Percentiles rank a stretch among this genome's conserved stretches.
Evolutionary conservation across 495 filamentous ascomycete genomes (phyloP).

Genomic region (Daldinia loculata): DNA sequence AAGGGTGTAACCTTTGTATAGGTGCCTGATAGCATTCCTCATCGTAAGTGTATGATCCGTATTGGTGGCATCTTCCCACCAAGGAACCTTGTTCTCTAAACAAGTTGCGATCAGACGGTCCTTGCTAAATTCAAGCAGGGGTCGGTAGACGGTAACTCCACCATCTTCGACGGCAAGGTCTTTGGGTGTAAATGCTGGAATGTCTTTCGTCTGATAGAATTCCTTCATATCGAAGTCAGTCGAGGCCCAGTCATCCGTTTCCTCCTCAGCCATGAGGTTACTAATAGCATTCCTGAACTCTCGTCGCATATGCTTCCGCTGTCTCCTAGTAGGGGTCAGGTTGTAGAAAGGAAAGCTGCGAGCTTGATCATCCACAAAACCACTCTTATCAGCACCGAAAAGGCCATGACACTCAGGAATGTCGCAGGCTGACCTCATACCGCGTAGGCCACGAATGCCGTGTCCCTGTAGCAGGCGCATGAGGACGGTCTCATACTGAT

Average conservation of each 20-base stretch:
- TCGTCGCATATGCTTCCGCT: constrained; percentile 31
- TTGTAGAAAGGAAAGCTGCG: constrained; percentile 41
- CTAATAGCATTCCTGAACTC: constrained; percentile 36
- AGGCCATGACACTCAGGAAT: constrained; percentile 87
- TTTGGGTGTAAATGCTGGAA: constrained; percentile 14
- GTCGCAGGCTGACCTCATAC: constrained; percentile 67
- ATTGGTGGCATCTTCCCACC: constrained; percentile 91
- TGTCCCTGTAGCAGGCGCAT: constrained; percentile 73
- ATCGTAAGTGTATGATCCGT: constrained; percentile 75
- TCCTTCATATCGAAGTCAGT: constrained; percentile 41
- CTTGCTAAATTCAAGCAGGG: constrained; percentile 79
- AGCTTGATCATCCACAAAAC: constrained; percentile 56
- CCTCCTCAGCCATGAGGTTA: constrained; percentile 4
- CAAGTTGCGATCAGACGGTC: constrained; percentile 77
- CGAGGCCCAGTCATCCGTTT: constrained; percentile 24
- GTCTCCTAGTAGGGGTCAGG: constrained; percentile 16
- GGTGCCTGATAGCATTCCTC: constrained; percentile 79
- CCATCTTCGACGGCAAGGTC: constrained; percentile 65
- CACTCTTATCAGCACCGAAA: constrained; percentile 75
- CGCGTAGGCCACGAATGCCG: constrained; percentile 69
- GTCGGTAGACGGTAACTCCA: constrained; percentile 76
- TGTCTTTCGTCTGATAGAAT: constrained; percentile 21
- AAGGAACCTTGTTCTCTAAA: constrained; percentile 66
- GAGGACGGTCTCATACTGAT: constrained; percentile 87
- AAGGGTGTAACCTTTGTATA: constrained; percentile 65